Evolutionary conservation across 192 early-diverging fungal genomes (phyloP), one percentile per base, ranked within the genome.

Genomic region (Backusella sp.): DNA sequence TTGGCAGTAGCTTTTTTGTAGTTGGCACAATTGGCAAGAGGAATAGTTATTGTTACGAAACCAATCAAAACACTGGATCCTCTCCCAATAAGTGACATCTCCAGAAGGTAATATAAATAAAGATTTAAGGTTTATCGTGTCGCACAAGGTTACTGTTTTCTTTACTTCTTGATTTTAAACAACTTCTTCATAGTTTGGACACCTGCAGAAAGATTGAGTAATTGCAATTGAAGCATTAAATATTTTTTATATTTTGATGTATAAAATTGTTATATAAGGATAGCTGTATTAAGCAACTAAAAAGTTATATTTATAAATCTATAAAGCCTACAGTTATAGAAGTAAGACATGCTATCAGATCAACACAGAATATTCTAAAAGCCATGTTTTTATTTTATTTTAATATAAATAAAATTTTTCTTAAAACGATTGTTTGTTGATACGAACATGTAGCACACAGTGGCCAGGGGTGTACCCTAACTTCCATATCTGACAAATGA

Each of bases 401-500:
- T 26, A 59, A 59, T 26, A 59, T 59, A 28, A 62, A 28, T 28
- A 62, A 62, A 62, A 44, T 14, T 62, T 62, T 28, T 28, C 56
- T 62, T 62, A 28, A 26, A 26, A 26, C 12, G 56, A 28, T 62
- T 59, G 3, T 62, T 62, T 49, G 6, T n/a, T 62, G 26, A 62
- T 4, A 26, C 7, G 7, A 28, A 62, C 19, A 62, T 3, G 23
- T 62, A 3, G 23, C n/a, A 62, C 23, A 28, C 26, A 28, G 23
- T 11, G 12, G 23, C 9, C 56, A 28, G 56, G 56, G 56, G 26
- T 62, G 56, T 28, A 62, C 7, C 11, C 12, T 3, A 62, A 62
- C 9, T 62, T 62, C 56, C 26, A 62, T 62, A 62, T 26, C 56
- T 62, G 56, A 62, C 56, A 62, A 62, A 62, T 62, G n/a, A 62